These are phyloP conservation scores for Plectosphaerella cucumerina DNA, from an alignment of 2,329 filamentous ascomycete genomes.

Conservation along the genomic window DNA sequence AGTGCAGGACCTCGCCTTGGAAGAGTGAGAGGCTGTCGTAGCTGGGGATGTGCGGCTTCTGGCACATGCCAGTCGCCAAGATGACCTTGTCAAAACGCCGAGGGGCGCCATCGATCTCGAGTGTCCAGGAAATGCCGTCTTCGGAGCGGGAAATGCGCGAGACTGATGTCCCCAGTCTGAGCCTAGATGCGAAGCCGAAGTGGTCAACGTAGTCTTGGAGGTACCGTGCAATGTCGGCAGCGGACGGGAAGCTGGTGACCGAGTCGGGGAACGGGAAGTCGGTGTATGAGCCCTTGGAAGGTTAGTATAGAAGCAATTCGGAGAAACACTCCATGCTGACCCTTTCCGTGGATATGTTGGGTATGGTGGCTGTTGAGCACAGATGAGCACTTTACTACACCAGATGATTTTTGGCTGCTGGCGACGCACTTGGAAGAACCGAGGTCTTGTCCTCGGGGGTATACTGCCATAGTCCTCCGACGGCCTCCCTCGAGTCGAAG, in stretches of 20 bases:
- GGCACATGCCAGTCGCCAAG: constrained; percentile 10
- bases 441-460: constrained; percentile 4
- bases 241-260: constrained; percentile 15
- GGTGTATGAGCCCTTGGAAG: constrained; percentile 3
- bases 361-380: not conserved
- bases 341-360: constrained; percentile 10
- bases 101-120: not conserved
- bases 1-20: constrained; percentile 11
- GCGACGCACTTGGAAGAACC: constrained; percentile 7
- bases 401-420: not conserved
- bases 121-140: not conserved
- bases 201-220: constrained; percentile 34
- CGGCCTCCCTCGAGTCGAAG: constrained; percentile 7
- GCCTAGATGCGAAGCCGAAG: constrained; percentile 27
- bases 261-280: constrained; percentile 30
- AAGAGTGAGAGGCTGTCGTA: constrained; percentile 12
- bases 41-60: constrained; percentile 2
- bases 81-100: constrained; percentile 9
- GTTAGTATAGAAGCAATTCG: not conserved
- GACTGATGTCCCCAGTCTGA: constrained; percentile 13
- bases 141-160: constrained; percentile 6
- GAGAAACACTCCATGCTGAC: not conserved
- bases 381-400: not conserved
- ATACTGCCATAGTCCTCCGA: constrained; percentile 13
- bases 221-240: constrained; percentile 27